Base-by-base conservation (phyloP, 805 yeast genomes). In the Myxozyma mucilagina region DNA sequence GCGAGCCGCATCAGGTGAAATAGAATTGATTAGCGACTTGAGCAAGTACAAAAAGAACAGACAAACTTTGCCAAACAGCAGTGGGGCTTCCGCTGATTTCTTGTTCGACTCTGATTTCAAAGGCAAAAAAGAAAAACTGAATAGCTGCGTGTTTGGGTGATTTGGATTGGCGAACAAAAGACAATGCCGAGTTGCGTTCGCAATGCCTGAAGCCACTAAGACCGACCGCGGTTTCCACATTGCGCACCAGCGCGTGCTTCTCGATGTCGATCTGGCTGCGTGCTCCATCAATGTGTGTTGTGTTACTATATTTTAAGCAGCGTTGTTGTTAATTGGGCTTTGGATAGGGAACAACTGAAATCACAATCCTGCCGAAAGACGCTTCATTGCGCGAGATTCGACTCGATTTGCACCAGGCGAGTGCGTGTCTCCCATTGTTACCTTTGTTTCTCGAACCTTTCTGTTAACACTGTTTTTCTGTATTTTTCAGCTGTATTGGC, bases 291-390 rank as follows among this genome's bases (percentile, higher is more conserved):
- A 35, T 20, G 67, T 62, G 56, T 11, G 62, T 42, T 10, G 16
- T 24, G n/a, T 45, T 14, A 35, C 13, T 36, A 43, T 35, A 3
- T 18, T 35, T 51, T 24, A 4, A 24, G 38, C 38, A 20, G 29
- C 16, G 34, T 24, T 14, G 10, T 34, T n/a, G 29, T n/a, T 29
- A 24, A 35, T 18, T 24, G 36, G 41, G 18, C 35, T 42, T 10
- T 18, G 10, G 3, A 14, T 29, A 63, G 67, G 99, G 98, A 14
- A 80, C 82, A 66, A 90, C 97, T 0, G 97, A 92, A 70, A 75
- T 94, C 36, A 87, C 94, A 1, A 78, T 92, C 1, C 79, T 89
- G 16, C 97, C 99, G 0, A 76, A 83, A 14, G 83, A 85, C 54
- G 76, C 85, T 20, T 69, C 78, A 1, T 75, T 93, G 48, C 83